Percentiles rank a stretch among this genome's conserved stretches.
Conservation (phyloP, 176 grass and related monocot species). For the Saccharum spontaneum region DNA sequence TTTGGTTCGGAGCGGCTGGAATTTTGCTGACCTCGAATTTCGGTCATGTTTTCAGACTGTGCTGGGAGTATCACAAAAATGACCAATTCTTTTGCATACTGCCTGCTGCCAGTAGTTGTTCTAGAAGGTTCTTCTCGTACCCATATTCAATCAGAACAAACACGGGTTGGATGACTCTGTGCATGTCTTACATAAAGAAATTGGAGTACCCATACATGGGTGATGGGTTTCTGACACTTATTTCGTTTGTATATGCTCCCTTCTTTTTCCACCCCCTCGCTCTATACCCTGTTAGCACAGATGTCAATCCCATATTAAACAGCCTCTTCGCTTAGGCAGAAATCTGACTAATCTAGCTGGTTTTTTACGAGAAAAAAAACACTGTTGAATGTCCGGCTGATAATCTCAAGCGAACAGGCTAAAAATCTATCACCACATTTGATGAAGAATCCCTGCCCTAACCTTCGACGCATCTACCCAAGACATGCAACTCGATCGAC, state of each 20-base stretch:
- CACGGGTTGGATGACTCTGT: neutral
- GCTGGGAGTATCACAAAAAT: neutral
- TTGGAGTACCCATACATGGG: neutral
- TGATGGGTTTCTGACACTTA: neutral
- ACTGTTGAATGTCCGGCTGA: no score
- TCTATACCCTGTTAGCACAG: no score
- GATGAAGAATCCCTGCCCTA: neutral
- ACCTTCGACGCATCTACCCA: neutral
- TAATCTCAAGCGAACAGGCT: no score
- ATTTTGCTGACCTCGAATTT: constrained; percentile 31
- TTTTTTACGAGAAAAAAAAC: no score
- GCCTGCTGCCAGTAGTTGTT: no score
- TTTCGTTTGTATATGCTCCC: neutral
- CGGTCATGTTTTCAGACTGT: neutral
- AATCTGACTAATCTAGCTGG: no score
- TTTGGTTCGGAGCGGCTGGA: neutral
- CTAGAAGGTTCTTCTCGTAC: neutral
- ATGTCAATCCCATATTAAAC: neutral
- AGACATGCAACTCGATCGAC: neutral
- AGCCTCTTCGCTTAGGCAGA: no score
- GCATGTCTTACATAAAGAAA: neutral
- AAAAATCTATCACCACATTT: neutral
- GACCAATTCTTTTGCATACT: no score
- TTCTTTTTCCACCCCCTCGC: neutral
- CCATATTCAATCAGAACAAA: neutral